Evolutionary conservation across 2,329 filamentous ascomycete genomes (phyloP).

Genomic region (Ophiocordyceps camponoti-floridani): DNA sequence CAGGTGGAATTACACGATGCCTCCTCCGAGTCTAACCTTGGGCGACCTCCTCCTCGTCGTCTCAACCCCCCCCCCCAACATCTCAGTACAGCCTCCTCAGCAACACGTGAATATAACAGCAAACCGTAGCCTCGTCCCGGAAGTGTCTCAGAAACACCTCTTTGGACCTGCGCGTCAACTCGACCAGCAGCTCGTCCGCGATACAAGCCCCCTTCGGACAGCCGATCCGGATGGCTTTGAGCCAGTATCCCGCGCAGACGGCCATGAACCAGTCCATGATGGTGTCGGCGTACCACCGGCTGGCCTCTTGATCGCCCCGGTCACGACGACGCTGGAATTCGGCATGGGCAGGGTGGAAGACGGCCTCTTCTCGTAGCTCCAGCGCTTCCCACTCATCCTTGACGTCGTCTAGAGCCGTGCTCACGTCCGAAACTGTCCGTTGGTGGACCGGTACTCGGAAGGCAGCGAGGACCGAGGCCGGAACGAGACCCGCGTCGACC

Average conservation of each 20-base stretch:
- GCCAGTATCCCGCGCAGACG: background rate
- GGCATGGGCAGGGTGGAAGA: background rate
- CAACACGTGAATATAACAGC: background rate
- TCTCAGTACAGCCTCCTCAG: background rate
- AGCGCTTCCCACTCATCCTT: background rate
- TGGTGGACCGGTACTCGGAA: background rate
- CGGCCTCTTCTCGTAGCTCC: background rate
- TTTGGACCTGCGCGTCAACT: background rate
- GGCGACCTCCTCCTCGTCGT: no score
- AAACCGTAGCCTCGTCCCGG: background rate
- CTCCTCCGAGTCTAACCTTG: no score
- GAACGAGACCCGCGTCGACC: background rate
- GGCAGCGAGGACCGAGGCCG: background rate
- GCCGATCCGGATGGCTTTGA: background rate
- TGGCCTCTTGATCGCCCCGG: background rate
- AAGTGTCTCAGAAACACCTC: background rate
- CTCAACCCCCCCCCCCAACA: no score
- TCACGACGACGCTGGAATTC: background rate
- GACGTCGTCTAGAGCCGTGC: background rate
- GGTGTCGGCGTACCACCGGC: background rate
- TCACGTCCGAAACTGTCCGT: background rate
- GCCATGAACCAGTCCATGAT: slow-evolving; percentile 1
- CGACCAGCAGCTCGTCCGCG: background rate
- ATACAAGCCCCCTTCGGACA: background rate
- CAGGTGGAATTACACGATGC: no score